Percentiles rank a stretch among this genome's conserved stretches.
These are phyloP conservation scores for Solanum dulcamara DNA, from an alignment of 257 asterid genomes.

Conservation along the genomic window DNA sequence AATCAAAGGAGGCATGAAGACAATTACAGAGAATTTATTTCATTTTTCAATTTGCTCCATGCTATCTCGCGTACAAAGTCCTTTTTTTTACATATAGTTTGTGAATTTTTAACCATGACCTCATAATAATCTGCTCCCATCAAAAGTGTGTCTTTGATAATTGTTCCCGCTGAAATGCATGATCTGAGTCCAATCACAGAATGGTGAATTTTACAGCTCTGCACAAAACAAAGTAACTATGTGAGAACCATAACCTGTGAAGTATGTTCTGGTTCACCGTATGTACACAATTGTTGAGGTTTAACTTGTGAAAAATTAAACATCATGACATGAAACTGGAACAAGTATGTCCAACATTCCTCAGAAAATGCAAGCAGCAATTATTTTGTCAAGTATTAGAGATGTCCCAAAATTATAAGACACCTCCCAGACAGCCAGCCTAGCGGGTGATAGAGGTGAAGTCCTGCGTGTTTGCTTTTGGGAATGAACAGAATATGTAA, in stretches of 20 bases:
- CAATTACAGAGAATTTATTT: neutral
- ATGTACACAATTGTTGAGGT: no score
- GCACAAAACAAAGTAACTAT: neutral
- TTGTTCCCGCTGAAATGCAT: constrained; percentile 79
- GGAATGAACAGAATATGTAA: no score
- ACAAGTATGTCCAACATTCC: no score
- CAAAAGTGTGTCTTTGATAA: constrained; percentile 68
- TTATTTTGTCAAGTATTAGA: no score
- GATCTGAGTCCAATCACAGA: constrained; percentile 91
- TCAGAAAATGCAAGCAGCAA: no score
- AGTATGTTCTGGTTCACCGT: neutral
- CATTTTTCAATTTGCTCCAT: neutral
- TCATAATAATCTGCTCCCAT: constrained; percentile 97
- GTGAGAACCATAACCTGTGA: neutral
- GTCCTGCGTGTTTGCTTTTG: no score
- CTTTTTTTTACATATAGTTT: neutral
- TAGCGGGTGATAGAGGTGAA: no score
- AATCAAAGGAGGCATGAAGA: neutral
- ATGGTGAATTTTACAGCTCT: constrained; percentile 88
- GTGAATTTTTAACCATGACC: constrained; percentile 25
- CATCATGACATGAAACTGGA: no score
- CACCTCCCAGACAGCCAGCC: no score
- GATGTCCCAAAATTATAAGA: no score
- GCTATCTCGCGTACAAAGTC: neutral
- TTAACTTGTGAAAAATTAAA: no score